Evolutionary conservation across 257 asterid species (phyloP).

Genomic region (Solanum verrucosum): DNA sequence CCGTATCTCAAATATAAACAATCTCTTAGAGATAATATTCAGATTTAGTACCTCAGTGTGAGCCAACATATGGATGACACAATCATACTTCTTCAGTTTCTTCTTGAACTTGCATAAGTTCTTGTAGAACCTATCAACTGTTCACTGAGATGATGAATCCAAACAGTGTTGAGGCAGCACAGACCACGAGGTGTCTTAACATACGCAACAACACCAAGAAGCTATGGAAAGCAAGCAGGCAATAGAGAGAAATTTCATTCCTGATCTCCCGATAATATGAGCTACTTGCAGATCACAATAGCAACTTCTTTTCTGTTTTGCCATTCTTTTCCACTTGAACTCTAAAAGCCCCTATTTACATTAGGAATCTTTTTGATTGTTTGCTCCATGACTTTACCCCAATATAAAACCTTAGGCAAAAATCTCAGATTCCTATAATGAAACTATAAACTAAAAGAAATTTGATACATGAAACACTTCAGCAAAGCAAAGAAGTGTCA

Average conservation of each 20-base stretch:
- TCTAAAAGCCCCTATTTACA: neutral
- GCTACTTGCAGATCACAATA: neutral
- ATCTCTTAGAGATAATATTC: neutral
- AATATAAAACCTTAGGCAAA: neutral
- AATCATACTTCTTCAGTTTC: slow-evolving; percentile 55
- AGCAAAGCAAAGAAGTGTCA: neutral
- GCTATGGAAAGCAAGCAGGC: neutral
- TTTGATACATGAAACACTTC: neutral
- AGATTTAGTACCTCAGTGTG: slow-evolving; percentile 56
- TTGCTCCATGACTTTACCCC: neutral
- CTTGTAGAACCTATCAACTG: neutral
- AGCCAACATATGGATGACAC: slow-evolving; percentile 59
- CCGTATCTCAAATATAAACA: neutral
- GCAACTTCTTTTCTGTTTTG: neutral
- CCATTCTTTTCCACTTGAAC: neutral
- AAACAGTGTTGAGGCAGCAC: neutral
- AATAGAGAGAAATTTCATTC: neutral
- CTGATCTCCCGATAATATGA: neutral
- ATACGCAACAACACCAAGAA: neutral
- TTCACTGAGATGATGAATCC: neutral
- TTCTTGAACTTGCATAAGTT: slow-evolving; percentile 13
- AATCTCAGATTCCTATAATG: neutral
- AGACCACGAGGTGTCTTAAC: neutral
- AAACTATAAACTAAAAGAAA: neutral
- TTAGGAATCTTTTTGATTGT: neutral